phyloP scores from a whole-genome alignment of 164 flowering plant genomes.

The Magnolia officinalis region DNA sequence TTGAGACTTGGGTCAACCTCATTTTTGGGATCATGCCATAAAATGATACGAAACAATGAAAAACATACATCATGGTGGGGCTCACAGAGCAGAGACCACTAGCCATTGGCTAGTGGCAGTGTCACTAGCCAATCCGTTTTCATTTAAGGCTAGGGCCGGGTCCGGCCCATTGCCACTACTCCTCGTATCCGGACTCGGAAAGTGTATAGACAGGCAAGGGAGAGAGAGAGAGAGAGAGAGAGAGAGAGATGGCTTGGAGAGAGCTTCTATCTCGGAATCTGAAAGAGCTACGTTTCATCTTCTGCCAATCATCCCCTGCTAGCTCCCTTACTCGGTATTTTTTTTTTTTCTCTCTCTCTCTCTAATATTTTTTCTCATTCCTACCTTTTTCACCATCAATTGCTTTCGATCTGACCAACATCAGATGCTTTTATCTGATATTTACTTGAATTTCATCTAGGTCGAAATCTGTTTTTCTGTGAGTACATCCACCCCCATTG shows the following conservation, averaged over 20 bases:
- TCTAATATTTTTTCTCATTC: background rate
- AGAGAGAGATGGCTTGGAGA: constrained; percentile 16
- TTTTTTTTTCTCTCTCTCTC: background rate
- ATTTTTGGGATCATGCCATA: no score
- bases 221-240: background rate
- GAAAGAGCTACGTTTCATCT: constrained; percentile 73
- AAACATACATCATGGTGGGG: no score
- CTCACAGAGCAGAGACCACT: no score
- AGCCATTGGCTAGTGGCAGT: no score
- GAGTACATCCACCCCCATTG: background rate
- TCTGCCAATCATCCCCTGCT: constrained; percentile 74
- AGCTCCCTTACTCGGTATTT: constrained; percentile 62
- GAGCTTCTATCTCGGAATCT: constrained; percentile 26
- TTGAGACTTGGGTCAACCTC: no score
- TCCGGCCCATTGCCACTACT: no score
- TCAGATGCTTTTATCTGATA: background rate
- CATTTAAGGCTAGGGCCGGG: no score
- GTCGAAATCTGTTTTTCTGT: background rate
- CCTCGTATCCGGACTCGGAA: no score
- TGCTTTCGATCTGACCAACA: background rate
- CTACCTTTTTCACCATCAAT: background rate
- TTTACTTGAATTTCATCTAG: background rate
- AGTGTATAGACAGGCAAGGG: background rate
- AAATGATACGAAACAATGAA: no score
- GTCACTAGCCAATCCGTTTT: no score